Conservation (phyloP, 2,329 filamentous ascomycete species). For the Botrytis byssoidea region DNA sequence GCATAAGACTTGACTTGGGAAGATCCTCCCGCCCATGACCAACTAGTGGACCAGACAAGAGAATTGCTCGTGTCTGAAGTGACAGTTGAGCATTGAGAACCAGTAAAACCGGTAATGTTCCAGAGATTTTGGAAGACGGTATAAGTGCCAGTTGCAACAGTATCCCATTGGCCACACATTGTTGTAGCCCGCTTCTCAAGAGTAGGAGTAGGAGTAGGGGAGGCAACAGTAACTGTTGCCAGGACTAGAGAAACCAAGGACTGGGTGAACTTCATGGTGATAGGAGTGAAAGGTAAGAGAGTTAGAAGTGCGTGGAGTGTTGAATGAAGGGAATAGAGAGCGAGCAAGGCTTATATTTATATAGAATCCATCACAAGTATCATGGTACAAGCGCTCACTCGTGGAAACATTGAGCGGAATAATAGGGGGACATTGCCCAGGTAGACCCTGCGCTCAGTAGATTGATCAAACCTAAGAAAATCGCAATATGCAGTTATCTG, state of each 20-base stretch:
- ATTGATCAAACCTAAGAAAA: neutral
- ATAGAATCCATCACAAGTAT: neutral
- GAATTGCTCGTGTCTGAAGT: conserved; percentile 38
- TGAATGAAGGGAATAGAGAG: neutral
- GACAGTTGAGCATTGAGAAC: conserved; percentile 43
- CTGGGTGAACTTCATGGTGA: conserved; percentile 26
- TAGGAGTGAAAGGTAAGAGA: neutral
- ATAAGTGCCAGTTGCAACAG: conserved; percentile 37
- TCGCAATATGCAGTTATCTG: neutral
- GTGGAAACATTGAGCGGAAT: neutral
- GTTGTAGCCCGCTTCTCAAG: conserved; percentile 41
- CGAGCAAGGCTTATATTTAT: conserved; percentile 6
- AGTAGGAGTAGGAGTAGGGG: conserved; percentile 27
- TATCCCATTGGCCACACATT: conserved; percentile 33
- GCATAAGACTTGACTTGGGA: conserved; percentile 45
- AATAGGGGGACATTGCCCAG: too few relatives aligned
- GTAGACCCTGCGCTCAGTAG: neutral
- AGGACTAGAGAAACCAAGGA: conserved; percentile 19
- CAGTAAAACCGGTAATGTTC: conserved; percentile 7
- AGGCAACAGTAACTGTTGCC: conserved; percentile 16
- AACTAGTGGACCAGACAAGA: conserved; percentile 43
- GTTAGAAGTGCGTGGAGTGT: neutral
- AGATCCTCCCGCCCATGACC: conserved; percentile 42
- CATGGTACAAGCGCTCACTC: neutral
- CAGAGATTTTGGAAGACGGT: conserved; percentile 43